A percentile compares a stretch with the other conserved stretches of the same genome.
phyloP scores from a whole-genome alignment of 495 filamentous ascomycete genomes.

The Barbatosphaeria neglecta region DNA sequence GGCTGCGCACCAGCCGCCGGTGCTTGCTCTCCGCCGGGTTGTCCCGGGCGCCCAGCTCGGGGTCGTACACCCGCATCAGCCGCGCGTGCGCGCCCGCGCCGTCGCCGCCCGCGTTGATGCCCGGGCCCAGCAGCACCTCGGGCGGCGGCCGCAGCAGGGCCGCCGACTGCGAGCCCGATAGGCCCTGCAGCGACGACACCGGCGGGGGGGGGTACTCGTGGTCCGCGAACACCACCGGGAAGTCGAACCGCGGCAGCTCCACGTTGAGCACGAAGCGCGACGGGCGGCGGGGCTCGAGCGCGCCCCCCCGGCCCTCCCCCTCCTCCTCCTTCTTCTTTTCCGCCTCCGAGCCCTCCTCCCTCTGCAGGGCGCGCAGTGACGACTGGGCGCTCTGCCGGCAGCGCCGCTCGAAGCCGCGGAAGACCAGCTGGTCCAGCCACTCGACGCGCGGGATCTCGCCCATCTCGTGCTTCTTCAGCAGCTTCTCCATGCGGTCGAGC shows the following conservation, averaged over 20 bases:
- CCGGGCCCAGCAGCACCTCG: slow-evolving; percentile 72
- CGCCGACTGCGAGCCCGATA: slow-evolving; percentile 50
- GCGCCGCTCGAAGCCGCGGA: slow-evolving; percentile 71
- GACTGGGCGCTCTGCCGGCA: slow-evolving; percentile 42
- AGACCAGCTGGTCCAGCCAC: slow-evolving; percentile 91
- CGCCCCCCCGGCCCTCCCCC: slow-evolving; percentile 34
- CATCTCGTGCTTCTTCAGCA: slow-evolving; percentile 98
- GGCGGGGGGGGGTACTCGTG: slow-evolving; percentile 81
- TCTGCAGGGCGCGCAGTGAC: slow-evolving; percentile 23
- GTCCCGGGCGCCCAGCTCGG: slow-evolving; percentile 74
- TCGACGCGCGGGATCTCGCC: slow-evolving; percentile 84
- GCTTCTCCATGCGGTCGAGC: slow-evolving; percentile 66
- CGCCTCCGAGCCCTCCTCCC: slow-evolving; percentile 20
- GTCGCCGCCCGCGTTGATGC: slow-evolving; percentile 56
- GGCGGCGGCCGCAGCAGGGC: slow-evolving; percentile 64
- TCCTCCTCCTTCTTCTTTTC: slow-evolving; percentile 17
- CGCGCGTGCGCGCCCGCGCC: slow-evolving; percentile 40
- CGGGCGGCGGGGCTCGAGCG: too few relatives aligned
- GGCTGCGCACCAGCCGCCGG: slow-evolving; percentile 73
- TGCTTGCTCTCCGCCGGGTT: slow-evolving; percentile 97
- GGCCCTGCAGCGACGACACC: slow-evolving; percentile 56
- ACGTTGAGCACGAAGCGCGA: slow-evolving; percentile 64
- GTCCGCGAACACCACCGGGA: slow-evolving; percentile 90
- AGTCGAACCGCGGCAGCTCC: slow-evolving; percentile 90
- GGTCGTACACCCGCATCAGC: slow-evolving; percentile 81